Base-by-base conservation (phyloP, 164 flowering plant genomes). In the Protea cynaroides region DNA sequence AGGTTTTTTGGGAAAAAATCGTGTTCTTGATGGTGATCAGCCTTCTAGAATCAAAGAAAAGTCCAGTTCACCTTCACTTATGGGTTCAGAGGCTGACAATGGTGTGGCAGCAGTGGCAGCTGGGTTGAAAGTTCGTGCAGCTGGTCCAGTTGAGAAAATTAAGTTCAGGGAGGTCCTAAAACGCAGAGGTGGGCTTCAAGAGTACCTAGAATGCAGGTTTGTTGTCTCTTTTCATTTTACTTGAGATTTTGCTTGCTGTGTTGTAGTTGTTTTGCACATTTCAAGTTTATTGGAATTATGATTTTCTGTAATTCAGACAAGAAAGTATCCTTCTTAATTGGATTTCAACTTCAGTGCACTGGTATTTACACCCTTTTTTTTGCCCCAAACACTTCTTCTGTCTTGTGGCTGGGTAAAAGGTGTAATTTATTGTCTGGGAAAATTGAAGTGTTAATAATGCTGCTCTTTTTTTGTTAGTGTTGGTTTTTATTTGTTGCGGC, bases 111-210 rank as follows among this genome's bases (percentile, higher is more conserved):
- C 97, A 17, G 88, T 95, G 22, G 80, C 94, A 25, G 94, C 80
- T 57, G 99, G 99, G 19, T 78, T 95, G 62, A 95, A 86, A 81
- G 97, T 96, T 69, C 82, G 71, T 71, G 84, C 83, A 56, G 89
- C 69, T 43, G 79, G 92, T 69, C 94, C 92, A 51, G 69, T 89
- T 71, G 99, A 95, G 76, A 89, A 82, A 76, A 84, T 91, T 58
- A 91, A 69, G 74, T 91, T 95, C 69, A 95, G 81, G 84, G 99
- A 95, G 72, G 73, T 87, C 66, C 70, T 95, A 72, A 89, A 84
- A 81, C 89, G 94, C 64, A 91, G 82, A 82, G 94, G 93, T 72
- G 97, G 99, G 58, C 84, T 86, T 56, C 97, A 88, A 65, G 97
- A 89, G 61, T 95, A 88, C 72, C 61, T 95, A 69, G 90, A 88